phyloP scores from a whole-genome alignment of 495 filamentous ascomycete species.

The Glutinoglossum americanum region DNA sequence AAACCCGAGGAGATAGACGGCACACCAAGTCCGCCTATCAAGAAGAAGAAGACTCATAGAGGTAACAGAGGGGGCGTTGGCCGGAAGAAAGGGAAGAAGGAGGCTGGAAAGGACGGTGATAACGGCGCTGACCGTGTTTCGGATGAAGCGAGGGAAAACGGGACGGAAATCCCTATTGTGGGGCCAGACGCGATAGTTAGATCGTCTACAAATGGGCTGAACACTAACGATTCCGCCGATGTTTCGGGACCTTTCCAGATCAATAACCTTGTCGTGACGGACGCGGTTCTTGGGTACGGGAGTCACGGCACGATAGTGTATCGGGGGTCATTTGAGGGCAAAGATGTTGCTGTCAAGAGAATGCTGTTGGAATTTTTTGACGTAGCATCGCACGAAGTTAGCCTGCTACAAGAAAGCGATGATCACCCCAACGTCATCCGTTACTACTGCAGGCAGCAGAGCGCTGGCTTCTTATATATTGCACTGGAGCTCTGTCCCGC shows the following conservation, averaged over 20 bases:
- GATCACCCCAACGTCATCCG: conserved; percentile 93
- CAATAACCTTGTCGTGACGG: conserved; percentile 50
- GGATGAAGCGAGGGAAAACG: conserved; percentile 14
- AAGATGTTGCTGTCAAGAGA: conserved; percentile 85
- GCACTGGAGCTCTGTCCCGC: conserved; percentile 89
- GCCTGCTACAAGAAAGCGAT: conserved; percentile 74
- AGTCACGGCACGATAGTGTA: conserved; percentile 78
- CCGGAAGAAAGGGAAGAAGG: conserved; percentile 40
- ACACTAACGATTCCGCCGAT: conserved; percentile 25
- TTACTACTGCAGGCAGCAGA: conserved; percentile 79
- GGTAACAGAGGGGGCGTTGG: conserved; percentile 64
- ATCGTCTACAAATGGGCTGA: conserved; percentile 12
- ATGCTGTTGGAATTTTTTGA: conserved; percentile 92
- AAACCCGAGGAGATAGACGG: conserved; percentile 17
- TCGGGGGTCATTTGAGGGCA: conserved; percentile 67
- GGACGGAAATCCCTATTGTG: neutral
- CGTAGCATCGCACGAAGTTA: conserved; percentile 84
- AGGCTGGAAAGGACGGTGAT: conserved; percentile 21
- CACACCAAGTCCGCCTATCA: conserved; percentile 21
- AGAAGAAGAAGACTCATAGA: conserved; percentile 65
- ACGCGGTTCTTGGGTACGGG: conserved; percentile 52
- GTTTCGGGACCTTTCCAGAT: conserved; percentile 40
- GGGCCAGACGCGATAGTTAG: conserved; percentile 29
- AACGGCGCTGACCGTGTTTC: conserved; percentile 19
- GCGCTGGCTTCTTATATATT: conserved; percentile 85